Percentiles rank a stretch among this genome's conserved stretches.
Conservation (phyloP, 2,329 filamentous ascomycete species). For the Bimuria novae-zelandiae region DNA sequence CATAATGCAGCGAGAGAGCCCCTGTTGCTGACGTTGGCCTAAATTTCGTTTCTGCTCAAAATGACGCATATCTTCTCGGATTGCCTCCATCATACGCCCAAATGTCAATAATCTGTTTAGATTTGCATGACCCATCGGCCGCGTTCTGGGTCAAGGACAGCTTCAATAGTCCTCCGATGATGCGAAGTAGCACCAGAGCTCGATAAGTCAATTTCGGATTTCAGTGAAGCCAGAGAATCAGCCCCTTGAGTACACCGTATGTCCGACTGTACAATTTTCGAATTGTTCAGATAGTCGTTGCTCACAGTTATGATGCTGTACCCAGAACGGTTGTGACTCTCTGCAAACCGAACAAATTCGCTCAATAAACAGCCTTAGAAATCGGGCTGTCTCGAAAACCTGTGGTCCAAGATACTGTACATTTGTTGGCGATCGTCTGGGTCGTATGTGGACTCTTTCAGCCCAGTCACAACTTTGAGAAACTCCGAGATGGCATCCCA, state of each 20-base stretch:
- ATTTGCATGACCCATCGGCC: background rate
- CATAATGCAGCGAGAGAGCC: background rate
- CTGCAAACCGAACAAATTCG: background rate
- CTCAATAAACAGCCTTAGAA: background rate
- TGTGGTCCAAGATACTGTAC: background rate
- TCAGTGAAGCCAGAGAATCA: too few relatives aligned
- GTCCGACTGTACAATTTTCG: background rate
- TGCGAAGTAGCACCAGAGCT: background rate
- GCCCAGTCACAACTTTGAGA: background rate
- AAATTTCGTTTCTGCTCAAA: too few relatives aligned
- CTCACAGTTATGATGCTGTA: background rate
- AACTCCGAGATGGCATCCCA: background rate
- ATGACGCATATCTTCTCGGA: background rate
- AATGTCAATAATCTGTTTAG: background rate
- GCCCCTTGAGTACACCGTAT: background rate
- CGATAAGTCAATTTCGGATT: too few relatives aligned
- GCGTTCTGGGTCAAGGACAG: background rate
- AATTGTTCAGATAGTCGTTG: background rate
- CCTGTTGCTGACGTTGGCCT: background rate
- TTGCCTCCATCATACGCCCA: background rate
- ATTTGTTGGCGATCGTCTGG: background rate
- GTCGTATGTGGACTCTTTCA: background rate
- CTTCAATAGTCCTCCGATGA: background rate
- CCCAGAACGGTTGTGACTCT: background rate
- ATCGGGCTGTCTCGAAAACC: background rate